Conservation (phyloP, 192 early-diverging fungal species). For the Spizellomyces punctatus region DNA sequence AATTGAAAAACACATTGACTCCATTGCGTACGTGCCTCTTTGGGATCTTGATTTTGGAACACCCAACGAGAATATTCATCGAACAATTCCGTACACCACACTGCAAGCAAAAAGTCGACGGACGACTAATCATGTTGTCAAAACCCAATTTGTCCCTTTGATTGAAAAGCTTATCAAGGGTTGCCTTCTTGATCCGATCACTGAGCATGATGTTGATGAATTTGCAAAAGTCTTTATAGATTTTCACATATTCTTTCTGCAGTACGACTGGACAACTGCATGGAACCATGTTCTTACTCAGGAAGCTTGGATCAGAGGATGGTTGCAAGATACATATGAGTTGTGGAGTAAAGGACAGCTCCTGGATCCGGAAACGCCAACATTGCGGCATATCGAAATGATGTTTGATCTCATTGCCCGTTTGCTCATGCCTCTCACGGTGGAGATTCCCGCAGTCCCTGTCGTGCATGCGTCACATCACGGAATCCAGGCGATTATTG, state of each 20-base stretch:
- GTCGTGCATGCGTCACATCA: constrained; percentile 52
- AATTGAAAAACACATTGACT: constrained; percentile 48
- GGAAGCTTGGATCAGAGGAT: constrained; percentile 42
- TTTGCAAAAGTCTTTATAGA: constrained; percentile 48
- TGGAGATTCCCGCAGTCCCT: constrained; percentile 32
- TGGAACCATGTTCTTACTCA: constrained; percentile 46
- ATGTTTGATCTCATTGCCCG: constrained; percentile 40
- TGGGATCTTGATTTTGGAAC: constrained; percentile 53
- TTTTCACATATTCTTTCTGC: constrained; percentile 42
- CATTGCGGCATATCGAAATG: constrained; percentile 44
- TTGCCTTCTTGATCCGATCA: constrained; percentile 29
- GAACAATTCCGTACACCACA: constrained; percentile 24
- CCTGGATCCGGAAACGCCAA: constrained; percentile 43
- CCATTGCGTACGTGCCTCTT: constrained; percentile 44
- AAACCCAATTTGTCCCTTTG: constrained; percentile 37
- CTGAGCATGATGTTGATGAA: constrained; percentile 17
- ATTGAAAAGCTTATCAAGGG: constrained; percentile 38
- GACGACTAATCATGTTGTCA: constrained; percentile 37
- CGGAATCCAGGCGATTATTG: constrained; percentile 51
- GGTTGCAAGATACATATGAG: constrained; percentile 20
- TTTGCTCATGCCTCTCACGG: constrained; percentile 38
- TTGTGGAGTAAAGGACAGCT: constrained; percentile 22
- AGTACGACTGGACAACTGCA: constrained; percentile 38
- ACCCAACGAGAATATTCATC: constrained; percentile 45
- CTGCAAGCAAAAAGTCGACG: constrained; percentile 22